A percentile compares a stretch with the other conserved stretches of the same genome.
Evolutionary conservation across 345 rosid species (phyloP).

Genomic region (Clarkia xantiana): DNA sequence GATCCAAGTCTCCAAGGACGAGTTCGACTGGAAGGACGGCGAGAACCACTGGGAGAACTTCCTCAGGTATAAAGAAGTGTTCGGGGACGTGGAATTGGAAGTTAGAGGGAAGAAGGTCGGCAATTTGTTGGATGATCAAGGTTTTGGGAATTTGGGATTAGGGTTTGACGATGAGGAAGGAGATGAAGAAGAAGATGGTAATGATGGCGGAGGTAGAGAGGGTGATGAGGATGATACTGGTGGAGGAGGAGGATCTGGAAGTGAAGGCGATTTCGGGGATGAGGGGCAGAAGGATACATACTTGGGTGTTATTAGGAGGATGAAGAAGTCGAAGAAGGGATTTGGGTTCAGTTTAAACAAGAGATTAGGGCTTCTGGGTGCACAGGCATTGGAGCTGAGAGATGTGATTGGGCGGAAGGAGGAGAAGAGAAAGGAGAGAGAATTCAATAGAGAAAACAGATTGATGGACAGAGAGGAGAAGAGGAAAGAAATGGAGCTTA

Average conservation of each 20-base stretch:
- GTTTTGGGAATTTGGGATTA: constrained; percentile 27
- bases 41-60: constrained; percentile 72
- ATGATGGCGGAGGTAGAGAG: constrained; percentile 16
- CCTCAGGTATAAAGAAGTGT: constrained; percentile 56
- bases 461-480: constrained; percentile 24
- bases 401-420: constrained; percentile 37
- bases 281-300: constrained; percentile 16
- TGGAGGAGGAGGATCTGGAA: constrained; percentile 9
- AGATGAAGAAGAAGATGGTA: constrained; percentile 21
- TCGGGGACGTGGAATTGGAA: constrained; percentile 68
- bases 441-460: constrained; percentile 27
- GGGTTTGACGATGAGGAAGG: constrained; percentile 36
- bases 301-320: constrained; percentile 11
- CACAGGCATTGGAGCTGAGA: constrained; percentile 39
- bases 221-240: constrained; percentile 8
- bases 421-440: constrained; percentile 47
- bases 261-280: constrained; percentile 22
- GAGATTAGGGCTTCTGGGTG: constrained; percentile 34
- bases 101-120: constrained; percentile 31
- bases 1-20: constrained; percentile 39
- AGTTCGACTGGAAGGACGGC: constrained; percentile 58
- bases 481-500: constrained; percentile 29
- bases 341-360: constrained; percentile 11
- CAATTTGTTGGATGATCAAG: constrained; percentile 21
- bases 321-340: constrained; percentile 21